A percentile compares a stretch with the other conserved stretches of the same genome.
phyloP scores from a whole-genome alignment of 257 asterid species.

The Solanum microdontum region DNA sequence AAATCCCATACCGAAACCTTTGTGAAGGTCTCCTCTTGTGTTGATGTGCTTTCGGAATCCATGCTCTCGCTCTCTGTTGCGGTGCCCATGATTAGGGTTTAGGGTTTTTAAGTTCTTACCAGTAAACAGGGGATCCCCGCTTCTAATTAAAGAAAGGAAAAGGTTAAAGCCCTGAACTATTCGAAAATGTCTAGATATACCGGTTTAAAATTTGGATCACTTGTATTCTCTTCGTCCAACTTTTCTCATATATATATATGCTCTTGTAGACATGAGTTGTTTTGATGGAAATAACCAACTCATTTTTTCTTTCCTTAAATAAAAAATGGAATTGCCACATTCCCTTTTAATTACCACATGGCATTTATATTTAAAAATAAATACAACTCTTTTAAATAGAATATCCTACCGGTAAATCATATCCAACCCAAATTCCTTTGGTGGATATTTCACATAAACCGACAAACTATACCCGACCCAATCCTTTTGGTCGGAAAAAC shows the following conservation, averaged over 20 bases:
- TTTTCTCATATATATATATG: too few relatives aligned
- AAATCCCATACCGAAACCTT: constrained; percentile 76
- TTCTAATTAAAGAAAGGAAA: not conserved
- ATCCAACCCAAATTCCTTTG: not conserved
- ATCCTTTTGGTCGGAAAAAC: not conserved
- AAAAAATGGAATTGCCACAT: too few relatives aligned
- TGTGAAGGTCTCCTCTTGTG: not conserved
- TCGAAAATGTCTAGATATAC: too few relatives aligned
- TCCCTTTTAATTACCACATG: not conserved
- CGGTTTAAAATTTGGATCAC: too few relatives aligned
- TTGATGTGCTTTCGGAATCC: not conserved
- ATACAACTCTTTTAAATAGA: not conserved
- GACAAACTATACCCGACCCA: not conserved
- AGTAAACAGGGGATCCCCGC: not conserved
- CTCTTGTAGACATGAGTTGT: too few relatives aligned
- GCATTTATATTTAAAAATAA: too few relatives aligned
- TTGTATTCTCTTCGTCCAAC: too few relatives aligned
- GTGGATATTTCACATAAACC: not conserved
- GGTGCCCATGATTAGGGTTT: not conserved
- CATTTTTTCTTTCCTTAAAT: not conserved
- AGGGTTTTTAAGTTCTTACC: not conserved
- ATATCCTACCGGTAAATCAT: not conserved
- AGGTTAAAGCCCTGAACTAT: accelerated
- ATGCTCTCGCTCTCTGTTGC: not conserved
- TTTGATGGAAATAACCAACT: not conserved